Evolutionary conservation across 2,329 filamentous ascomycete species (phyloP).

Genomic region (Gaeumannomyces sp.): DNA sequence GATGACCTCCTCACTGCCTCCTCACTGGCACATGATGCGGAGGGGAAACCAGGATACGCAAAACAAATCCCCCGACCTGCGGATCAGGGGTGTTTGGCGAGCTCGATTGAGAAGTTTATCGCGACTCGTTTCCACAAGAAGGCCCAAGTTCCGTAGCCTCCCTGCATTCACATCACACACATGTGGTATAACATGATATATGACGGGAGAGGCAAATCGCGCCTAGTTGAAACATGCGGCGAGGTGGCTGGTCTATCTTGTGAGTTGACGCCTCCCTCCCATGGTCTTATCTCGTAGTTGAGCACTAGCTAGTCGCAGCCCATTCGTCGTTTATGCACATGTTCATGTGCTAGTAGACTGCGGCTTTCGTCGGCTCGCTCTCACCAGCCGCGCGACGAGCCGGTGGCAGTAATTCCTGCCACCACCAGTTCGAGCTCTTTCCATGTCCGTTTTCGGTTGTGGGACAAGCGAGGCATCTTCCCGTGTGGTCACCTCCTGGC

Average conservation of each 20-base stretch:
- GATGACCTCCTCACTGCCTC: neutral
- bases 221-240: neutral
- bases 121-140: neutral
- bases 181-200: no score
- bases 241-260: neutral
- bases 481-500: neutral
- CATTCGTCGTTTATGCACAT: neutral
- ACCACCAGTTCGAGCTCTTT: neutral
- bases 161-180: neutral
- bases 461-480: neutral
- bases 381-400: neutral
- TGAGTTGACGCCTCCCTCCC: neutral
- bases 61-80: neutral
- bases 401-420: neutral
- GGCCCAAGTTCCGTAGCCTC: neutral
- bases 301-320: neutral
- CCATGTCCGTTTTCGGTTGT: neutral
- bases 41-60: neutral
- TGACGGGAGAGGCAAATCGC: neutral
- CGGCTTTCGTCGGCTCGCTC: neutral
- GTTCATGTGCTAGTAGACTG: neutral
- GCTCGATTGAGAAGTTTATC: neutral
- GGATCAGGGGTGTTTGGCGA: neutral
- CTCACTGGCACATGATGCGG: no score
- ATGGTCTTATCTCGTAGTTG: neutral